Evolutionary conservation across 176 grass and related monocot genomes (phyloP).

Genomic region (Coix lacrymajobi): DNA sequence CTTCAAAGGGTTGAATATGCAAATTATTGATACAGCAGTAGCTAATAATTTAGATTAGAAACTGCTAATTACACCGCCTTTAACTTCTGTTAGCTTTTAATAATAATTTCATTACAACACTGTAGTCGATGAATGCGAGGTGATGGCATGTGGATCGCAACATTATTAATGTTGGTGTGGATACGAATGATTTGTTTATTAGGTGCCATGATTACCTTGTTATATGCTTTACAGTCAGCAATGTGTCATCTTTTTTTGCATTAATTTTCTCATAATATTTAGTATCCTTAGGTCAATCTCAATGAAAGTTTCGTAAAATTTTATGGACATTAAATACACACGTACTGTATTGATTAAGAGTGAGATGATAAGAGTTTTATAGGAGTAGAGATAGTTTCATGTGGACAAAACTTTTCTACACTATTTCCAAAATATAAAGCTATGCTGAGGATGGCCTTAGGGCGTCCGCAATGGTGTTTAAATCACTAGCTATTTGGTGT

Average conservation of each 20-base stretch:
- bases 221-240: slow-evolving; percentile 22
- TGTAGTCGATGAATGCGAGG: background rate
- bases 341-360: too few species aligned
- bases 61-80: background rate
- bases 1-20: background rate
- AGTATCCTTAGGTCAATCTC: background rate
- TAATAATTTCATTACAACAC: background rate
- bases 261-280: background rate
- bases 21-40: background rate
- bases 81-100: background rate
- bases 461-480: too few species aligned
- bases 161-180: background rate
- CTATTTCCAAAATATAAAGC: too few species aligned
- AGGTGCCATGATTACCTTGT: background rate
- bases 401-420: too few species aligned
- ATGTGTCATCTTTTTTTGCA: background rate
- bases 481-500: too few species aligned
- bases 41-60: background rate
- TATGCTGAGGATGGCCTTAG: too few species aligned
- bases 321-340: too few species aligned
- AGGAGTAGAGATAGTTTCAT: too few species aligned
- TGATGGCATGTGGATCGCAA: background rate
- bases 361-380: too few species aligned
- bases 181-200: slow-evolving; percentile 1
- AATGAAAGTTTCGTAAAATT: too few species aligned